Conservation (phyloP, 2,329 filamentous ascomycete genomes). For the Orbilia blumenaviensis region DNA sequence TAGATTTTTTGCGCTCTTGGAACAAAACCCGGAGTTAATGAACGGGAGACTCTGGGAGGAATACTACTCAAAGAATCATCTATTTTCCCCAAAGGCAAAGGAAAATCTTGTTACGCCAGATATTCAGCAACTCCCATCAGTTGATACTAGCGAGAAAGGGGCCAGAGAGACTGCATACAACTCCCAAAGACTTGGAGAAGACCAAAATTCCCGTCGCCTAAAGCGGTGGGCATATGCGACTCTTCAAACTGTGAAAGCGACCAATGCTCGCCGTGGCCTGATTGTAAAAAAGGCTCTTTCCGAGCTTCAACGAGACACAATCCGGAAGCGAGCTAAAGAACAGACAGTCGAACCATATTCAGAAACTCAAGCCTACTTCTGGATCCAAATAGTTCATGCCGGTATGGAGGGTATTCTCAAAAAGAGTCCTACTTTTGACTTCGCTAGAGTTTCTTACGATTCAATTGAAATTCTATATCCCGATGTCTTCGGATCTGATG, state of each 20-base stretch:
- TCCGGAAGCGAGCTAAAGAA: conserved; percentile 43
- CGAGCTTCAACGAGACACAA: conserved; percentile 51
- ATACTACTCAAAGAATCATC: conserved; percentile 59
- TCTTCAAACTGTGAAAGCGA: conserved; percentile 56
- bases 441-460: conserved; percentile 48
- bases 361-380: conserved; percentile 56
- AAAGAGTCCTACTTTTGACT: conserved; percentile 47
- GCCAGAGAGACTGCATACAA: background rate
- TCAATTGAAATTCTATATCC: conserved; percentile 54
- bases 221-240: conserved; percentile 59
- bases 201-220: conserved; percentile 44
- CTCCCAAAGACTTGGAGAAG: conserved; percentile 8
- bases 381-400: conserved; percentile 55
- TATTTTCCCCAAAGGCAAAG: conserved; percentile 59
- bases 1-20: conserved; percentile 57
- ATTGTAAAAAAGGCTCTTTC: conserved; percentile 56
- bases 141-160: background rate
- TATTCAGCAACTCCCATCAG: conserved; percentile 57
- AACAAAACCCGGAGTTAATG: conserved; percentile 58
- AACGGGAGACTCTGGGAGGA: conserved; percentile 59
- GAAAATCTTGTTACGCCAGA: conserved; percentile 59
- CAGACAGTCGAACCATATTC: conserved; percentile 53
- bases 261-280: conserved; percentile 54
- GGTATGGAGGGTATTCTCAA: conserved; percentile 48
- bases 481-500: conserved; percentile 47